Conservation (phyloP, 352 stramenopile species). For the Globisporangium paddicum region DNA sequence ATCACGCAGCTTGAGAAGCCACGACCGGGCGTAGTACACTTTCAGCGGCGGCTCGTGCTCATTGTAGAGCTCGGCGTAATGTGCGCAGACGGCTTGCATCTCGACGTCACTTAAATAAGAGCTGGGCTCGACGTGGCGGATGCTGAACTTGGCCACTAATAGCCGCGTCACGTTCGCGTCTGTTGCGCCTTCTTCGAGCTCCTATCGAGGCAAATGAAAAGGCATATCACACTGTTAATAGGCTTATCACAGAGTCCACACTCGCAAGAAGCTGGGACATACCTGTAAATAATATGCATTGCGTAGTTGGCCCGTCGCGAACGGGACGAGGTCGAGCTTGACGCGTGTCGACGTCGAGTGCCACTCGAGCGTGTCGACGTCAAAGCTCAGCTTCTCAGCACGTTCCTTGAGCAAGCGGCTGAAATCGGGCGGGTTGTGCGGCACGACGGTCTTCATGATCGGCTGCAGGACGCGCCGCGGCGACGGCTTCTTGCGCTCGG, state of each 20-base stretch:
- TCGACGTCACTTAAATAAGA: conserved; percentile 85
- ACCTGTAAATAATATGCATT: conserved; percentile 78
- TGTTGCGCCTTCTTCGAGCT: conserved; percentile 27
- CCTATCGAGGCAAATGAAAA: conserved; percentile 14
- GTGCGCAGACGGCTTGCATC: conserved; percentile 85
- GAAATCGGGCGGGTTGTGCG: conserved; percentile 71
- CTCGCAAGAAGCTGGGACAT: not conserved
- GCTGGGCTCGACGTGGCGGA: conserved; percentile 54
- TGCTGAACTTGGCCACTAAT: conserved; percentile 73
- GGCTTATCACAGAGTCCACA: not conserved
- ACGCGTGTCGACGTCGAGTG: conserved; percentile 50
- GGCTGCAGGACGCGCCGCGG: conserved; percentile 43
- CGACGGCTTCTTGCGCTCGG: conserved; percentile 51
- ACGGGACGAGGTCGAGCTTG: conserved; percentile 75
- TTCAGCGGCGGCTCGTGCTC: conserved; percentile 77
- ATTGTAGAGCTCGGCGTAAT: conserved; percentile 86
- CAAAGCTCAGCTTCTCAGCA: conserved; percentile 79
- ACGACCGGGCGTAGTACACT: conserved; percentile 79
- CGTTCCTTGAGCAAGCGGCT: conserved; percentile 46
- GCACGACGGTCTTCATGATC: conserved; percentile 78
- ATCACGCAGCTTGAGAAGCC: conserved; percentile 71
- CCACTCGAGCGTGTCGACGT: conserved; percentile 82
- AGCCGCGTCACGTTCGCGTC: conserved; percentile 24
- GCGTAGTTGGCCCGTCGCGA: conserved; percentile 73
- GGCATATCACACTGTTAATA: not conserved